A percentile compares a stretch with the other conserved stretches of the same genome.
Conservation (phyloP, 1,139 yeast species). For the Kurtzmaniella natalensis region DNA sequence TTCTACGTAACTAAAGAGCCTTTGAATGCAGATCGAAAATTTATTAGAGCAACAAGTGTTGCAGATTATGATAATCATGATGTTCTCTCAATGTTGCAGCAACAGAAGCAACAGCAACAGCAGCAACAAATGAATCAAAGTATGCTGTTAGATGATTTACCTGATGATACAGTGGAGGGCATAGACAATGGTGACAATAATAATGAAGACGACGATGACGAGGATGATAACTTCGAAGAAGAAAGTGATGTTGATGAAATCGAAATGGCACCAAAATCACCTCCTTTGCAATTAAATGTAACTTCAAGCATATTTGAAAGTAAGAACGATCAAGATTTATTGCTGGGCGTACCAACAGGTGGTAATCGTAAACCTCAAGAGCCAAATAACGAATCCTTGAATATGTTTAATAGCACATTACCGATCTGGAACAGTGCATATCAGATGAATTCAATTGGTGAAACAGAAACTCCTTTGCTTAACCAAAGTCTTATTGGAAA, state of each 20-base stretch:
- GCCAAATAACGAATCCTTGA: not conserved
- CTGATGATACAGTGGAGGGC: slow-evolving; percentile 16
- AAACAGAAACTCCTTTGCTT: slow-evolving; percentile 4
- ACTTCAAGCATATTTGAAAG: not conserved
- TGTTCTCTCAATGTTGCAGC: no score
- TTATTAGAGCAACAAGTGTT: slow-evolving; percentile 40
- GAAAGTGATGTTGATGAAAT: slow-evolving; percentile 38
- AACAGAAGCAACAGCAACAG: slow-evolving; percentile 11
- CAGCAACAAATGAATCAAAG: no score
- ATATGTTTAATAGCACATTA: no score
- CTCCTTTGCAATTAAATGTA: slow-evolving; percentile 28
- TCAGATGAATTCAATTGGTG: slow-evolving; percentile 1
- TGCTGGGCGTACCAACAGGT: not conserved
- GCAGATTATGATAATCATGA: slow-evolving; percentile 26
- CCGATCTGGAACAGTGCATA: not conserved
- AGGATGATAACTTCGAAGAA: slow-evolving; percentile 15
- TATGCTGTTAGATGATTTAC: not conserved
- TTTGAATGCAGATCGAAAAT: slow-evolving; percentile 16
- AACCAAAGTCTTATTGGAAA: not conserved
- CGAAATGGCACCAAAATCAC: slow-evolving; percentile 13
- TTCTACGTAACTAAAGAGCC: slow-evolving; percentile 54
- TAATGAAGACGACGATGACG: slow-evolving; percentile 8
- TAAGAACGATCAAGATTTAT: not conserved
- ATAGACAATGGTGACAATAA: no score
- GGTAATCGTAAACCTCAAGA: not conserved